phyloP scores from a whole-genome alignment of 345 rosid species.

The Cardiospermum halicacabum region DNA sequence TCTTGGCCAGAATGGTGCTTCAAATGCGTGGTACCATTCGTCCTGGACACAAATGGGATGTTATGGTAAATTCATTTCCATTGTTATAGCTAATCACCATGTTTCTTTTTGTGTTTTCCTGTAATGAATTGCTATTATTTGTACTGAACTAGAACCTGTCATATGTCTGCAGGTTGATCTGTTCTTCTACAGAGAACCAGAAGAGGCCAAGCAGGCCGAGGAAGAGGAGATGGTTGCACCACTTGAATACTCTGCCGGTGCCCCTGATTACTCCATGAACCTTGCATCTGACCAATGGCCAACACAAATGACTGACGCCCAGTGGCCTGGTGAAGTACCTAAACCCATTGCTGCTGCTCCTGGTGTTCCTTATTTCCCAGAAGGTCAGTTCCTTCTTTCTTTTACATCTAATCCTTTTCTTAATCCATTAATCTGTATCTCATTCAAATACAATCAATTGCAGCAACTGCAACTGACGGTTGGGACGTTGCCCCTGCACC shows the following conservation, averaged over 20 bases:
- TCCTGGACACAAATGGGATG: constrained; percentile 76
- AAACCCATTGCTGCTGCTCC: constrained; percentile 61
- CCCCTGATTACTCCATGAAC: constrained; percentile 27
- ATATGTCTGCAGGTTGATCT: constrained; percentile 49
- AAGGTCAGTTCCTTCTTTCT: constrained; percentile 14
- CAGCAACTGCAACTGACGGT: constrained; percentile 25
- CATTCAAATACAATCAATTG: neutral
- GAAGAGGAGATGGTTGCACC: constrained; percentile 52
- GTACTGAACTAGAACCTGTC: neutral
- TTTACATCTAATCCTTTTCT: neutral
- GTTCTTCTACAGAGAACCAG: constrained; percentile 82
- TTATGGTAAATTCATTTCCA: constrained; percentile 43
- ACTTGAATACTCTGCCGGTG: constrained; percentile 39
- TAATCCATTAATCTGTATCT: neutral
- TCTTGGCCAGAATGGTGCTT: constrained; percentile 90
- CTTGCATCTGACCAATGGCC: constrained; percentile 52
- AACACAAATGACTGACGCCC: constrained; percentile 39
- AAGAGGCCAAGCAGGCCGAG: constrained; percentile 53
- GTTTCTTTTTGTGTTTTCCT: neutral
- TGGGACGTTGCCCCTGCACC: constrained; percentile 49
- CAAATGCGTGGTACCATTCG: constrained; percentile 95
- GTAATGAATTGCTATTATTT: neutral
- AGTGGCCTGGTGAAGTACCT: constrained; percentile 38
- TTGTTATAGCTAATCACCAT: neutral
- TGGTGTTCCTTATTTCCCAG: constrained; percentile 32